Evolutionary conservation across 2,329 filamentous ascomycete species (phyloP), one percentile per base, ranked within the genome.

Genomic region (Venturia oleaginea): DNA sequence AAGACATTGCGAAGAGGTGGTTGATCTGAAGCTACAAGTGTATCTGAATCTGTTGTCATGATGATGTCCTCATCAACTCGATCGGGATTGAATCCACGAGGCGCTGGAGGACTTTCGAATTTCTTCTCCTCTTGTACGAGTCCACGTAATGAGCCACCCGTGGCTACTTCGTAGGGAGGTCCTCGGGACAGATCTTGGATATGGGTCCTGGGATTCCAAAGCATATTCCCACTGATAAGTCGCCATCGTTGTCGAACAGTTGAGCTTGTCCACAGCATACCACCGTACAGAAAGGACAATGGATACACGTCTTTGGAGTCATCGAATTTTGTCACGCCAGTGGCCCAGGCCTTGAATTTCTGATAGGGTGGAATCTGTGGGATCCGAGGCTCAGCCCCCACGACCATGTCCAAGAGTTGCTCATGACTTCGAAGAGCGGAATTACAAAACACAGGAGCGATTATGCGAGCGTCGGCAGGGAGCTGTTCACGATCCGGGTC

Each of bases 291-390:
- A 55, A 78, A 74, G 8, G 76, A 77, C 0, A 78, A 72, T 0
- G 79, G 79, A 51, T 77, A 80, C 4, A 80, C 73, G 63, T 81
- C 78, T 65, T 74, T 74, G 2, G 77, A 78, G 62, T 78, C 76
- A 59, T 80, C 77, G 64, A 78, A 77, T 5, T 71, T 72, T 4
- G 76, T 80, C 19, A 76, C 71, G 0, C 76, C 72, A 0, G 76
- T 77, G 0, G 75, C 75, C 79, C 79, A 81, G 1, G 62, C 67
- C 59, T 69, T 74, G 67, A 80, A 81, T 0, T 75, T 72, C 0
- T 70, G 64, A 63, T 78, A 77, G 4, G 57, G 27, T 13, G 15
- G 3, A 15, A 17, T 4, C 5, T 59, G 32, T 17, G n/a, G 30
- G 10, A 30, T 15, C 22, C 38, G 8, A 10, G 27, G 15, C 19